These are phyloP conservation scores for Zygosaccharomyces sapae DNA, from an alignment of 1,139 yeast species.

Conservation along the genomic window DNA sequence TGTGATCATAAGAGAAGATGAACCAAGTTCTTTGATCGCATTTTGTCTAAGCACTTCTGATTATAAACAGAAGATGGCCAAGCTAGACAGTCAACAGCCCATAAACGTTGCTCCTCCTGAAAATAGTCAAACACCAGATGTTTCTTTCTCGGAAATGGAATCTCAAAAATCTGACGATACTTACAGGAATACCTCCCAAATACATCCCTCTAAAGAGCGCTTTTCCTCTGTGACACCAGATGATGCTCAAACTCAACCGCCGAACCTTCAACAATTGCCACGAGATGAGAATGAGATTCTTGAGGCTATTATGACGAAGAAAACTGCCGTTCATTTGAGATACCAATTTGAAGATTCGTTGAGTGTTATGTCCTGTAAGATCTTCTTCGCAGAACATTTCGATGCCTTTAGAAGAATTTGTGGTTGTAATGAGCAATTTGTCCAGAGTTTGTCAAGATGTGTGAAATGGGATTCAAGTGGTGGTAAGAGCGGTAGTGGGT, in stretches of 20 bases:
- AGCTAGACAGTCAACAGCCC: slow-evolving; percentile 24
- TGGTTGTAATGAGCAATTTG: slow-evolving; percentile 68
- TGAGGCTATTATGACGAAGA: slow-evolving; percentile 71
- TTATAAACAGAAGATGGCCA: slow-evolving; percentile 58
- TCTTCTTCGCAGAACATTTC: slow-evolving; percentile 93
- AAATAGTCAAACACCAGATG: slow-evolving; percentile 7
- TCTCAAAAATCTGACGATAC: slow-evolving; percentile 12
- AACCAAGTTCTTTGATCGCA: slow-evolving; percentile 91
- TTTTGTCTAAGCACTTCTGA: slow-evolving; percentile 85
- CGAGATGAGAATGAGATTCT: slow-evolving; percentile 28
- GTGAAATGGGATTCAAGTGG: slow-evolving; percentile 95
- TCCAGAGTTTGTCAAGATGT: slow-evolving; percentile 89
- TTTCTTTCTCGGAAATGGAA: slow-evolving; percentile 11
- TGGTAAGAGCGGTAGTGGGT: slow-evolving; percentile 94
- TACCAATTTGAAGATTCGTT: slow-evolving; percentile 87
- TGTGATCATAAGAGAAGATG: slow-evolving; percentile 93
- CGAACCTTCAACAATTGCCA: slow-evolving; percentile 4
- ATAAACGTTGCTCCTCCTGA: slow-evolving; percentile 15
- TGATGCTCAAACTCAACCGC: slow-evolving; percentile 2
- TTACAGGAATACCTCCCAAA: slow-evolving; percentile 3
- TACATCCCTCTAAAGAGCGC: slow-evolving; percentile 6
- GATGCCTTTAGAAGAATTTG: slow-evolving; percentile 87
- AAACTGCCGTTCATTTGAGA: slow-evolving; percentile 83
- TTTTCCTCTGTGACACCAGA: slow-evolving; percentile 1
- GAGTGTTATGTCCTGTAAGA: slow-evolving; percentile 82